A percentile compares a stretch with the other conserved stretches of the same genome.
Evolutionary conservation across 805 yeast genomes (phyloP).

Genomic region (Teunomyces panamensis): DNA sequence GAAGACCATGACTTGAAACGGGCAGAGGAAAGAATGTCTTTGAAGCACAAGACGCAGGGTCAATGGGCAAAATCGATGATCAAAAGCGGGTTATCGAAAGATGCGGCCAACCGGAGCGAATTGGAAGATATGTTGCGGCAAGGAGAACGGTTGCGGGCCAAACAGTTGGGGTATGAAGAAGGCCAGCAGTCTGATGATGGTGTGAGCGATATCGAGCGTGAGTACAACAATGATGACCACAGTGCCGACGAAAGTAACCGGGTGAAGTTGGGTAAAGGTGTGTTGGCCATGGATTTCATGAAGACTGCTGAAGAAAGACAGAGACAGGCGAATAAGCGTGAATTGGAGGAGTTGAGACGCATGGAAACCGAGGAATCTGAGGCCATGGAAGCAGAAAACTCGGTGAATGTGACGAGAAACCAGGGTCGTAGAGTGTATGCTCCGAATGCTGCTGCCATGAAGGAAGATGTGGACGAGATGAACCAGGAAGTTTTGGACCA

Average conservation of each 20-base stretch:
- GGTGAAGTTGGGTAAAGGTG: constrained; percentile 72
- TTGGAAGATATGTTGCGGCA: constrained; percentile 92
- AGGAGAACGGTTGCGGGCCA: constrained; percentile 72
- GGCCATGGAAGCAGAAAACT: constrained; percentile 30
- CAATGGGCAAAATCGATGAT: constrained; percentile 91
- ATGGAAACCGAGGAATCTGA: constrained; percentile 45
- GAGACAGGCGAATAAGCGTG: constrained; percentile 54
- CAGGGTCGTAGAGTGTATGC: constrained; percentile 81
- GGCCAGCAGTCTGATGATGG: constrained; percentile 55
- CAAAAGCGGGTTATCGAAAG: constrained; percentile 86
- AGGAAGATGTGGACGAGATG: constrained; percentile 31
- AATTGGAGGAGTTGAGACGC: constrained; percentile 48
- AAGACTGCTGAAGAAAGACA: constrained; percentile 77
- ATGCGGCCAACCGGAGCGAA: constrained; percentile 77
- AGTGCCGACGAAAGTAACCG: constrained; percentile 34
- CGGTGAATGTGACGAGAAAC: constrained; percentile 54
- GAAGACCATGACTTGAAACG: constrained; percentile 72
- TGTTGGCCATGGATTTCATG: constrained; percentile 95
- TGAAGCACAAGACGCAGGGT: constrained; percentile 84
- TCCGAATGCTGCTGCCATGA: constrained; percentile 51
- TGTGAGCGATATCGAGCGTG: constrained; percentile 43
- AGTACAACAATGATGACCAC: constrained; percentile 33
- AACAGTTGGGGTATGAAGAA: constrained; percentile 65
- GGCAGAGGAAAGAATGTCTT: constrained; percentile 89
- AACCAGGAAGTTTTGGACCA: constrained; percentile 42